A percentile compares a stretch with the other conserved stretches of the same genome.
Conservation (phyloP, 768 basidiomycete species). For the Boletus speciosus region DNA sequence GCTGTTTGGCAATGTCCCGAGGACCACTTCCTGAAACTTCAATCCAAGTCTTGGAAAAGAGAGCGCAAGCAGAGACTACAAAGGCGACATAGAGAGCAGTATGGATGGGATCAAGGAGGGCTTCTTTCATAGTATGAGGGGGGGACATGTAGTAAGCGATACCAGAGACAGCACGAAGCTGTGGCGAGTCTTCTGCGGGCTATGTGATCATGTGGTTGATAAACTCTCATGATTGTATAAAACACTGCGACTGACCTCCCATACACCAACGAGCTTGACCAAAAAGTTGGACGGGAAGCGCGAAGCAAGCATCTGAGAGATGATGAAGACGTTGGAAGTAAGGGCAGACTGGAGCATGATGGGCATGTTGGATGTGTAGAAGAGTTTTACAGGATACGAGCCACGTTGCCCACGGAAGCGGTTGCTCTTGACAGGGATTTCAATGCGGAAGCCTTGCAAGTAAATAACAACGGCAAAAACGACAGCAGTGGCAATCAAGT, state of each 20-base stretch:
- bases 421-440: slow-evolving; percentile 97
- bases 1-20: slow-evolving; percentile 93
- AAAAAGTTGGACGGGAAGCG: slow-evolving; percentile 91
- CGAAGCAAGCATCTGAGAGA: slow-evolving; percentile 91
- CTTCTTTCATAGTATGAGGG: slow-evolving; percentile 88
- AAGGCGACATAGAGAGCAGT: slow-evolving; percentile 87
- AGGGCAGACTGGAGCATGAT: slow-evolving; percentile 98
- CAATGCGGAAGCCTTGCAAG: slow-evolving; percentile 97
- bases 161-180: slow-evolving; percentile 85
- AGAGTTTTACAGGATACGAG: slow-evolving; percentile 94
- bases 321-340: slow-evolving; percentile 91
- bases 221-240: neutral
- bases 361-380: slow-evolving; percentile 99
- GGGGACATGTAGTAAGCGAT: slow-evolving; percentile 98
- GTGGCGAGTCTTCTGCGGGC: slow-evolving; percentile 93
- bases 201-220: slow-evolving; percentile 30
- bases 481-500: slow-evolving; percentile 85
- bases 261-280: slow-evolving; percentile 88
- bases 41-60: slow-evolving; percentile 99
- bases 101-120: slow-evolving; percentile 90
- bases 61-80: slow-evolving; percentile 90
- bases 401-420: slow-evolving; percentile 95
- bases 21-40: slow-evolving; percentile 97
- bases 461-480: slow-evolving; percentile 97
- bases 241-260: slow-evolving; percentile 70